Percentiles rank a stretch among this genome's conserved stretches.
These are phyloP conservation scores for Globisporangium radiosum DNA, from an alignment of 352 stramenopile genomes.

Conservation along the genomic window DNA sequence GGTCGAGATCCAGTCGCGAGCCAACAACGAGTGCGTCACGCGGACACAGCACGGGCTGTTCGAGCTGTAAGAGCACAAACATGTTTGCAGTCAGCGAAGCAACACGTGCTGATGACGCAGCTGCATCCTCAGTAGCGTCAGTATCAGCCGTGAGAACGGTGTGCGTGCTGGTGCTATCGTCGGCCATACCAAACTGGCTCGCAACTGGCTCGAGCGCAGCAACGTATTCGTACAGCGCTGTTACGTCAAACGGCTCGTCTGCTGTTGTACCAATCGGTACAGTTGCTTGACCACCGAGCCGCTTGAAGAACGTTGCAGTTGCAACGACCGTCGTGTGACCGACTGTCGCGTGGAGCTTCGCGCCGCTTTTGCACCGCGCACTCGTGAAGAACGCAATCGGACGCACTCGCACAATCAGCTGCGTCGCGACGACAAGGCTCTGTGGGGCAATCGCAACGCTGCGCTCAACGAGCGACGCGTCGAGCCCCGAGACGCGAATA, in stretches of 20 bases:
- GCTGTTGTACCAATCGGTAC: too few relatives aligned
- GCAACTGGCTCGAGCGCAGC: slow-evolving; percentile 19
- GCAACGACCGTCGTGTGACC: slow-evolving; percentile 74
- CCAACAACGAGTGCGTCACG: slow-evolving; percentile 52
- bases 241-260: slow-evolving; percentile 25
- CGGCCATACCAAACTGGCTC: too few relatives aligned
- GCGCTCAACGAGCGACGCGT: slow-evolving; percentile 55
- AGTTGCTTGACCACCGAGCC: neutral
- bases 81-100: too few relatives aligned
- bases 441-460: slow-evolving; percentile 47
- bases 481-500: slow-evolving; percentile 86
- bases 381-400: slow-evolving; percentile 54
- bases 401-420: slow-evolving; percentile 47
- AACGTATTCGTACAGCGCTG: slow-evolving; percentile 41
- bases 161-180: too few relatives aligned
- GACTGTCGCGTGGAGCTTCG: slow-evolving; percentile 70
- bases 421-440: slow-evolving; percentile 38
- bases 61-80: slow-evolving; percentile 64
- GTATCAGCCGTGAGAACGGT: too few relatives aligned
- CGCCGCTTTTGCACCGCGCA: slow-evolving; percentile 42
- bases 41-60: slow-evolving; percentile 54
- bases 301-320: slow-evolving; percentile 51
- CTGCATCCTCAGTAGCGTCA: too few relatives aligned
- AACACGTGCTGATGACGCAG: too few relatives aligned
- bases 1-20: slow-evolving; percentile 64